Evolutionary conservation across 202 grass and related monocot genomes (phyloP).

Genomic region (Bolboschoenoplectus hybrid): DNA sequence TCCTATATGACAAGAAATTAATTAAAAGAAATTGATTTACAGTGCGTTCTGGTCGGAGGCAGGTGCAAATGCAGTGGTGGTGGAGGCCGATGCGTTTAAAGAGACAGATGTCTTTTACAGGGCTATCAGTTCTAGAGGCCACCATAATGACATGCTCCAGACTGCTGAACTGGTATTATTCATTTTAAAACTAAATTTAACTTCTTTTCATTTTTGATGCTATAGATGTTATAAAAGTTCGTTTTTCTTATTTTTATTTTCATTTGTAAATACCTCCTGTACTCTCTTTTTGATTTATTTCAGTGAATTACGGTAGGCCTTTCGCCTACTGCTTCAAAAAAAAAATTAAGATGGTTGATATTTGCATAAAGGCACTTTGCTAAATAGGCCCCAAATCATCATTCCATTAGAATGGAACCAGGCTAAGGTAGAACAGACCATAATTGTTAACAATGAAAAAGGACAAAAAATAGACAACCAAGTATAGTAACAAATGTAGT

Average conservation of each 20-base stretch:
- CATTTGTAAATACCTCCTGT: too few relatives aligned
- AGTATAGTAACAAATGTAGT: background rate
- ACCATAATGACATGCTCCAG: slow-evolving; percentile 90
- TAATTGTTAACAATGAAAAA: too few relatives aligned
- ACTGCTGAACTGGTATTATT: slow-evolving; percentile 71
- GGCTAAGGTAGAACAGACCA: background rate
- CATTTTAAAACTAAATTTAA: background rate
- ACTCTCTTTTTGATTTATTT: too few relatives aligned
- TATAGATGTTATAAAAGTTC: background rate
- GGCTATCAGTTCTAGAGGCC: slow-evolving; percentile 80
- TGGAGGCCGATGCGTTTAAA: slow-evolving; percentile 97
- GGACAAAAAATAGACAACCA: too few relatives aligned
- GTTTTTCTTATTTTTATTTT: too few relatives aligned
- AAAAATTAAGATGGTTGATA: background rate
- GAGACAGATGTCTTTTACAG: slow-evolving; percentile 85
- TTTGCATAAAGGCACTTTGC: background rate
- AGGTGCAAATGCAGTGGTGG: slow-evolving; percentile 65
- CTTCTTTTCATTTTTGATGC: background rate
- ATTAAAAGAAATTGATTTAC: slow-evolving; percentile 13
- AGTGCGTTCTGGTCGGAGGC: slow-evolving; percentile 84
- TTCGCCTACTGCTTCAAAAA: too few relatives aligned
- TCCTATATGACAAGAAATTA: background rate
- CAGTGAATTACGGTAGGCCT: too few relatives aligned
- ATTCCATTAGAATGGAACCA: background rate
- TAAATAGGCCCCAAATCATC: background rate